Percentiles rank a stretch among this genome's conserved stretches.
Conservation (phyloP, 192 early-diverging fungal species). For the Oehlia diaphana region DNA sequence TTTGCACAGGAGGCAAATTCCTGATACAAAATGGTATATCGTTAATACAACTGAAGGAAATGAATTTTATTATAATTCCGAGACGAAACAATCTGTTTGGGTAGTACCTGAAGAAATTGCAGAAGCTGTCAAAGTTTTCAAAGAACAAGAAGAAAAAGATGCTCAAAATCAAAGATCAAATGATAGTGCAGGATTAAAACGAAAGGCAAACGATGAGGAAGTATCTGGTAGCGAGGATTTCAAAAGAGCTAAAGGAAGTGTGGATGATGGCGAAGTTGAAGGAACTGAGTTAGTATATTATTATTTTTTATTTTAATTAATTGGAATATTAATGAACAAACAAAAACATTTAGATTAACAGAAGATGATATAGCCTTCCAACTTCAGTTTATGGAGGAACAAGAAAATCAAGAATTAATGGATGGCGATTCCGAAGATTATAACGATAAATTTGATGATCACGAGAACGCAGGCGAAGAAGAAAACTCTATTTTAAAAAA, state of each 20-base stretch:
- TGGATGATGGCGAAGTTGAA: conserved; percentile 23
- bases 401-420: conserved; percentile 31
- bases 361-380: conserved; percentile 66
- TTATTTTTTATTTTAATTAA: not conserved
- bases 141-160: conserved; percentile 38
- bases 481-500: conserved; percentile 25
- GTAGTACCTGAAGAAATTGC: conserved; percentile 42
- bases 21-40: conserved; percentile 72
- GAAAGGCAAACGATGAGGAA: conserved; percentile 21
- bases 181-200: conserved; percentile 25
- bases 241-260: conserved; percentile 21
- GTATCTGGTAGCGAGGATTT: conserved; percentile 33
- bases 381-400: conserved; percentile 51
- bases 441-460: conserved; percentile 5
- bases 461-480: not conserved
- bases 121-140: conserved; percentile 37
- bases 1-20: conserved; percentile 50
- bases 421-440: conserved; percentile 38
- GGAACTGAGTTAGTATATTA: conserved; percentile 34
- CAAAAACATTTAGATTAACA: conserved; percentile 46
- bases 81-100: conserved; percentile 71
- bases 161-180: conserved; percentile 23
- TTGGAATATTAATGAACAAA: not conserved
- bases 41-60: conserved; percentile 66
- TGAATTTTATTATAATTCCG: conserved; percentile 77